phyloP scores from a whole-genome alignment of 179 eudicot genomes.

The Sideroxylon spinosum region DNA sequence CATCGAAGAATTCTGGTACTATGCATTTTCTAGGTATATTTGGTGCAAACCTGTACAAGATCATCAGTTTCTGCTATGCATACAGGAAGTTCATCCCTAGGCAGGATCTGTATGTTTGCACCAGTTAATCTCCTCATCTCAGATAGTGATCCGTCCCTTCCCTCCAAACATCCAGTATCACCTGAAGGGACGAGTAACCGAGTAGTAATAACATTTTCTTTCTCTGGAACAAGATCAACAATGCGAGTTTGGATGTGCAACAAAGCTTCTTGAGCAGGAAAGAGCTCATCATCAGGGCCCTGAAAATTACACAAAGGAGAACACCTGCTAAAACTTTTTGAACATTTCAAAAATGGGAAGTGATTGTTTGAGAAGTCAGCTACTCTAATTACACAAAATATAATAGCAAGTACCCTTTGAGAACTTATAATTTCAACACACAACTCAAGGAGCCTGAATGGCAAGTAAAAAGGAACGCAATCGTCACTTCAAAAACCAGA shows the following conservation, averaged over 20 bases:
- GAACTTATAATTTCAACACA: background rate
- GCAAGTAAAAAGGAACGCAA: background rate
- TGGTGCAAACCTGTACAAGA: constrained; percentile 67
- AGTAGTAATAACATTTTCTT: constrained; percentile 79
- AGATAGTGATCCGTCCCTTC: constrained; percentile 52
- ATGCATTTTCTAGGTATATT: background rate
- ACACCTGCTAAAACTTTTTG: constrained; percentile 17
- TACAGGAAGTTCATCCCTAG: constrained; percentile 63
- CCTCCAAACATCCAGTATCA: constrained; percentile 64
- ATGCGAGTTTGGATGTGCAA: constrained; percentile 93
- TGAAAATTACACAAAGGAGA: constrained; percentile 30
- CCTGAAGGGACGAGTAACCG: constrained; percentile 66
- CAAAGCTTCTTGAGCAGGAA: constrained; percentile 99
- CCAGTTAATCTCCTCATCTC: constrained; percentile 68
- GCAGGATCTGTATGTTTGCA: constrained; percentile 70
- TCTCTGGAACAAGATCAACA: constrained; percentile 73
- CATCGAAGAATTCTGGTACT: constrained; percentile 1
- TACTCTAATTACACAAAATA: background rate
- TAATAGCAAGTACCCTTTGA: background rate
- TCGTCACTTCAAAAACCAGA: background rate
- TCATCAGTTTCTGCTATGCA: constrained; percentile 53
- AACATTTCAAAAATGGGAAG: background rate
- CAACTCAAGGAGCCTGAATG: background rate
- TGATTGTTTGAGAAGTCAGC: background rate
- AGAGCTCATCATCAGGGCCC: constrained; percentile 97